A percentile compares a stretch with the other conserved stretches of the same genome.
Conservation (phyloP, 768 basidiomycete species). For the Lepiota venenata region DNA sequence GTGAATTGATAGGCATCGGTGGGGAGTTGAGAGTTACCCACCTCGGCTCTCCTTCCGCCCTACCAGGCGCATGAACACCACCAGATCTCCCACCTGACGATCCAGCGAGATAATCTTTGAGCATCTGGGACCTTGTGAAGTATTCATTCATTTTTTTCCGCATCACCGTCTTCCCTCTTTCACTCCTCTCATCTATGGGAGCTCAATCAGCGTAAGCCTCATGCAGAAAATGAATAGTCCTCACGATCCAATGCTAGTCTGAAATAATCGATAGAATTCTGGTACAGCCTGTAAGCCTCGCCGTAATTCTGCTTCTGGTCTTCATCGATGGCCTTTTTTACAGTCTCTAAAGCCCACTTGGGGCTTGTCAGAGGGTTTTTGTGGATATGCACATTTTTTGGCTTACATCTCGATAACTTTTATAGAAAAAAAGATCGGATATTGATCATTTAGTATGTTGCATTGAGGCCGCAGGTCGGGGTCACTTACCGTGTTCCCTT, state of each 20-base stretch:
- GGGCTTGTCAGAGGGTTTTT: background rate
- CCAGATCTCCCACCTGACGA: no score
- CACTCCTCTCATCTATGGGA: slow-evolving; percentile 2
- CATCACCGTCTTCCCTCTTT: slow-evolving; percentile 7
- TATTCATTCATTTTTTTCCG: slow-evolving; percentile 12
- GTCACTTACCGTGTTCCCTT: no score
- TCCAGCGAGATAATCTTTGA: background rate
- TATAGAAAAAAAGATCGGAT: no score
- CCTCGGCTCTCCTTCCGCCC: no score
- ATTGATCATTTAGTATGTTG: no score
- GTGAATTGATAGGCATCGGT: no score
- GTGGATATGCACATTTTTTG: no score
- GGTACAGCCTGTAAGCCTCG: slow-evolving; percentile 94
- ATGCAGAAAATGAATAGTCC: background rate
- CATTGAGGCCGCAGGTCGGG: no score
- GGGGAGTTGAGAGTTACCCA: no score
- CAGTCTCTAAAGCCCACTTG: slow-evolving; percentile 79
- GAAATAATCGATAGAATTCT: slow-evolving; percentile 96
- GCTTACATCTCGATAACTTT: no score
- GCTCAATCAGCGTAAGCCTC: background rate
- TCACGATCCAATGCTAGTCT: slow-evolving; percentile 70
- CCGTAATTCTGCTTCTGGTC: slow-evolving; percentile 91
- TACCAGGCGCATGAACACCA: no score
- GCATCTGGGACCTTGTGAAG: slow-evolving; percentile 10
- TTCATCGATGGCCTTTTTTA: slow-evolving; percentile 88